Base-by-base conservation (phyloP, 495 filamentous ascomycete genomes). In the Aspergillus conjunctus region DNA sequence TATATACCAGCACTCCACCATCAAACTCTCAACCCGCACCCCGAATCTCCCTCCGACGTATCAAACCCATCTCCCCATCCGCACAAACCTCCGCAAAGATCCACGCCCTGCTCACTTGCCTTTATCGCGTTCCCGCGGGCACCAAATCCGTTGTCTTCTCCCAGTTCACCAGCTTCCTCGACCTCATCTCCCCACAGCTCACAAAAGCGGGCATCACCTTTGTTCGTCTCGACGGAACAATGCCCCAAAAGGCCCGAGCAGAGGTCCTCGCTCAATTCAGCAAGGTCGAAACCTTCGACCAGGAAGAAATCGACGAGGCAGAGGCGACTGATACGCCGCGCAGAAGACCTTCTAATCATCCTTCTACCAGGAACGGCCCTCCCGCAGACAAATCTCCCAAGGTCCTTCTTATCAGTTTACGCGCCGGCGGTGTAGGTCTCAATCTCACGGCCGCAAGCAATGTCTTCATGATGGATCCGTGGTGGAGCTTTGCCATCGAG, bases 401-500 rank as follows among this genome's bases (percentile, higher is more conserved):
- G 0, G 85, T 98, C 37, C 78, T 98, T 22, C 73, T 98, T 11
- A 79, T 98, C 59, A 93, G 88, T 67, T 82, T 98, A 58, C 83
- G 91, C 50, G 94, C 95, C 3, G 94, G 94, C 18, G 94, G 94
- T 31, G 94, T 98, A 3, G 94, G 94, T 0, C 78, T 98, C 39
- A 98, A 98, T 67, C 79, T 99, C 45, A 97, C 93, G 4, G 84
- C 84, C 54, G 94, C 94, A 15, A 90, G 87, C 63, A 79, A 89
- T 54, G 95, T 98, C 11, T 97, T 88, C 71, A 92, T 99, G 89
- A 97, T 97, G 93, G 95, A 99, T 73, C 93, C 95, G 0, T 99
- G 95, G 95, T 99, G 95, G 95, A 94, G 91, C 63, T 97, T 91
- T 71, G 93, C 95, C 4, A 86, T 98, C 22, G 95, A 99, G 73